Evolutionary conservation across 768 basidiomycete genomes (phyloP), one percentile per base, ranked within the genome.

Genomic region (Cyclocybe cylindracea): DNA sequence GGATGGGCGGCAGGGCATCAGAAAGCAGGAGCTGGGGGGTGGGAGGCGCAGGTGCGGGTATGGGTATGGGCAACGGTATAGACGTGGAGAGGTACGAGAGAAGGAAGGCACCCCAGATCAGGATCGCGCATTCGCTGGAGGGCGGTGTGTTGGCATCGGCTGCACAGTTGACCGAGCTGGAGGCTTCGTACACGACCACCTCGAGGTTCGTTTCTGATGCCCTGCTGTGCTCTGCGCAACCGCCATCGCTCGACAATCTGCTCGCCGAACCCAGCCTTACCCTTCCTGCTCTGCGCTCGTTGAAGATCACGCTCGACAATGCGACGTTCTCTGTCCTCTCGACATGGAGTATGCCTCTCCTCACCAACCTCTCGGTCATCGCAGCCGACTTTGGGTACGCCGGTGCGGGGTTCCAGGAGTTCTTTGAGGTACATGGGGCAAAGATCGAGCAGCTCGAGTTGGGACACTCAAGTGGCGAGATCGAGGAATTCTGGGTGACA

Each of bases 301-400:
- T 90, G 44, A 89, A 87, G 64, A 77, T 85, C 3, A 83, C 84
- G 1, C 75, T 90, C 33, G 86, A 88, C 68, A 85, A 88, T 54
- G 80, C 80, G 4, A 88, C 87, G 5, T 88, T 89, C 53, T 73
- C 77, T 3, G 79, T 85, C 10, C 79, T 89, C 18, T 76, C 86
- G 0, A 70, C 72, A 3, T 90, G 88, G 88, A 66, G 70, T 54
- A 82, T 90, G 78, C 87, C 88, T 2, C 61, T 56, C 6, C 73
- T 90, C 42, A 73, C 72, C 19, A 82, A 86, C 59, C 76, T 90
- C 19, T 86, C 81, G 3, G 84, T 90, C 29, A 71, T 89, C 36
- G 81, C 83, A 7, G 80, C 85, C 10, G 88, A 90, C 66, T 89
- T 87, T 57, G 78, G 76, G 46, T 87, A 87, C 60, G 80, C 84